Base-by-base conservation (phyloP, 108 stramenopile species). In the Craspedostauros australis region DNA sequence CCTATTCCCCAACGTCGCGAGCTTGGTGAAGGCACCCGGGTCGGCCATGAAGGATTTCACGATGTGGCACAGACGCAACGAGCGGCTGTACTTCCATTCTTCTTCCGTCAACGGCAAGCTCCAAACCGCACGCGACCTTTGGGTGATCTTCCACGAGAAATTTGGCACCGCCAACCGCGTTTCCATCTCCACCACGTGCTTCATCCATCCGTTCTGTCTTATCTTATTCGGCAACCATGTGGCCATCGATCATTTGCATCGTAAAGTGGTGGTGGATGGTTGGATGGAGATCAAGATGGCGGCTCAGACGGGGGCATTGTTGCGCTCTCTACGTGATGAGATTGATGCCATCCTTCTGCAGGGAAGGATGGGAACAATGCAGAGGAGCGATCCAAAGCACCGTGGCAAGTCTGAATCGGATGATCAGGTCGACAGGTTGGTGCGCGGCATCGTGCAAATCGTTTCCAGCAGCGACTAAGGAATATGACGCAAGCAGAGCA, bases 1-100 rank as follows among this genome's bases (percentile, higher is more conserved):
- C 2, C 72, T 98, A 43, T 96, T 91, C 64, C 95, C 97, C 5
- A 86, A 95, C 58, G 75, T 98, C 42, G 81, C 82, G 18, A 71
- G 71, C 16, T 24, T 79, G 25, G 69, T 71, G 34, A 51, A 69
- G 36, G 31, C 59, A 18, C 16, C 7, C 4, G 12, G 50, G 42
- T 24, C 21, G 21, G 4, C 47, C 6, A n/a, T 25, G 2, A 46
- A 44, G 5, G 18, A 32, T 9, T 64, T 62, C 28, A 33, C 51
- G 27, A 38, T 88, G 16, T 79, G 49, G 54, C 70, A 81, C 28
- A n/a, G n/a, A n/a, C 66, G 68, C 19, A 55, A 65, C 8, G 78
- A 87, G 47, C 48, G 67, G 0, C 41, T 91, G 1, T 41, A 68
- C 44, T 84, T 91, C 31, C 82, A 91, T 52, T 39, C 31, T 15